Percentiles rank a stretch among this genome's conserved stretches.
These are phyloP conservation scores for Biscogniauxia marginata DNA, from an alignment of 2,329 filamentous ascomycete species.

Conservation along the genomic window DNA sequence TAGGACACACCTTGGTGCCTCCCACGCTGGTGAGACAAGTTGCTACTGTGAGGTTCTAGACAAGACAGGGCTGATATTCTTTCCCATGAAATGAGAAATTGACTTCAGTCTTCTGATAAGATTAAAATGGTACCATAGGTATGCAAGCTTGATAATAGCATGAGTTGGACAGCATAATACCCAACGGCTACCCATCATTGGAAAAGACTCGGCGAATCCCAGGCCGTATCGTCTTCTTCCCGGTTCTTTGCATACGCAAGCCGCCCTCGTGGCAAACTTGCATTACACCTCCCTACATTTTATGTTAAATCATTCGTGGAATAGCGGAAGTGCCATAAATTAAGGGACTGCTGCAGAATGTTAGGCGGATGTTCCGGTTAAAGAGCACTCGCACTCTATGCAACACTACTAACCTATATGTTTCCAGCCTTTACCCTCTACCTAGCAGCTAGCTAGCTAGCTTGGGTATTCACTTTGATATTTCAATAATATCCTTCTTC, in stretches of 20 bases:
- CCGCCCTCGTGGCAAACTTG: background rate
- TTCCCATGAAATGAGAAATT: background rate
- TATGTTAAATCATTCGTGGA: background rate
- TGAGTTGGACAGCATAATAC: background rate
- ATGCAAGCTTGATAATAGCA: background rate
- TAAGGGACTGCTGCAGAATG: background rate
- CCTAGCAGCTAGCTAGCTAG: too few relatives aligned
- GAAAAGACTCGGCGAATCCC: background rate
- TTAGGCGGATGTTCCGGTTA: background rate
- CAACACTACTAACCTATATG: background rate
- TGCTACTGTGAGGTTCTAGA: background rate
- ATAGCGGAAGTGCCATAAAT: background rate
- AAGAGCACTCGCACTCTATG: background rate
- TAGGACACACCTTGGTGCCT: background rate
- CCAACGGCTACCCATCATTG: background rate
- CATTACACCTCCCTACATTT: background rate
- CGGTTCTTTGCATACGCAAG: background rate
- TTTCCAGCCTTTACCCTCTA: background rate
- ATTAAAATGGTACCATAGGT: too few relatives aligned
- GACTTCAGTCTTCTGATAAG: too few relatives aligned
- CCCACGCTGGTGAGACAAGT: background rate
- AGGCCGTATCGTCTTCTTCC: background rate
- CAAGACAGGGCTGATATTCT: background rate
- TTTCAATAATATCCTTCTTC: background rate
- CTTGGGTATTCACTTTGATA: background rate